These are phyloP conservation scores for Fusarium devonianum DNA, from an alignment of 2,329 filamentous ascomycete genomes.

Conservation along the genomic window DNA sequence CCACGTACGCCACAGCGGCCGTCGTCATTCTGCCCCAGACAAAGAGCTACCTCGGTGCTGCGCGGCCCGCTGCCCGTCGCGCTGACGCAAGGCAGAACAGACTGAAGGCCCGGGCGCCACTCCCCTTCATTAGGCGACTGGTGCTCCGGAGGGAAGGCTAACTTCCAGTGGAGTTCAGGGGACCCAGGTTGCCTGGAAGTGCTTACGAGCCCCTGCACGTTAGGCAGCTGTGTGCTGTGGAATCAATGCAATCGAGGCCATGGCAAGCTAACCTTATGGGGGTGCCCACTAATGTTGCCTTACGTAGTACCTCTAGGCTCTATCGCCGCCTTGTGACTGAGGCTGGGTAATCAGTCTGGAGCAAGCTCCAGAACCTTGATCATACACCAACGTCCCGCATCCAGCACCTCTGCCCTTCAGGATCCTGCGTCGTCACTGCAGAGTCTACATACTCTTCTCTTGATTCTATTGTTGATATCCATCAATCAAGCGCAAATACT, in stretches of 20 bases:
- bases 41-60: conserved; percentile 11
- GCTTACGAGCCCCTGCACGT: conserved; percentile 7
- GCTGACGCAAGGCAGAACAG: conserved; percentile 31
- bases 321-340: conserved; percentile 32
- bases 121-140: no score
- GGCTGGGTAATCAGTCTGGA: conserved; percentile 37
- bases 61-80: conserved; percentile 2
- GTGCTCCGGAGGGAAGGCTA: no score
- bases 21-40: conserved; percentile 36
- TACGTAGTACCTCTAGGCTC: conserved; percentile 35
- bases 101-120: no score
- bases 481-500: conserved; percentile 8
- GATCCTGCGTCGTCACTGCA: conserved; percentile 3
- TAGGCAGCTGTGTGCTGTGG: conserved; percentile 24
- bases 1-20: conserved; percentile 40
- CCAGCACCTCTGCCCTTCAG: conserved; percentile 17
- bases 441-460: conserved; percentile 3
- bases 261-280: conserved; percentile 30
- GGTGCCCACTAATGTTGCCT: conserved; percentile 19
- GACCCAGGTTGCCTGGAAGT: conserved; percentile 4
- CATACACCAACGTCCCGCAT: conserved; percentile 29
- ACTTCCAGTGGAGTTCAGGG: conserved; percentile 1
- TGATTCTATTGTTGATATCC: neutral
- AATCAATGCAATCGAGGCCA: conserved; percentile 30
- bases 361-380: conserved; percentile 30